Percentiles rank a stretch among this genome's conserved stretches.
Evolutionary conservation across 345 rosid genomes (phyloP).

Genomic region (Bretschneidera sinensis): DNA sequence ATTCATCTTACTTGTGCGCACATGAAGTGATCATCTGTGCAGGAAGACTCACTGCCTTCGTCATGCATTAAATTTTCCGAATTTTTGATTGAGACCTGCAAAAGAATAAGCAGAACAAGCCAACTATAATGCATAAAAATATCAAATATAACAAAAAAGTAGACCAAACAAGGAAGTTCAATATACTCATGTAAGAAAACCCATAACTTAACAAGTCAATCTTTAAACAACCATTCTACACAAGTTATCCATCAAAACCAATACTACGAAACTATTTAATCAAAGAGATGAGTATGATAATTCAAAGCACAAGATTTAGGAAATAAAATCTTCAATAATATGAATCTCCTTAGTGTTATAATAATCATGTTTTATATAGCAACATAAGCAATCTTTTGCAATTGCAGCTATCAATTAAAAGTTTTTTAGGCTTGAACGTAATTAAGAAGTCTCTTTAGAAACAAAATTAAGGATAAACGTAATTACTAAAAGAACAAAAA

Average conservation of each 20-base stretch:
- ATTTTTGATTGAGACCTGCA: conserved; percentile 10
- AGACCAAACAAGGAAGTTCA: background rate
- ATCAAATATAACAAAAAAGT: background rate
- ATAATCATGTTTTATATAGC: no score
- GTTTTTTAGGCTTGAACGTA: no score
- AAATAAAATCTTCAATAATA: no score
- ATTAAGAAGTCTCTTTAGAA: background rate
- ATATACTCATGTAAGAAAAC: background rate
- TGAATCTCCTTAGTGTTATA: no score
- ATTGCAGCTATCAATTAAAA: no score
- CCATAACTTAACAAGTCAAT: background rate
- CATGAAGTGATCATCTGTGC: conserved; percentile 24
- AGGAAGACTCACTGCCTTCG: conserved; percentile 13
- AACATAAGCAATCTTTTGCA: no score
- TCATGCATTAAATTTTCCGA: conserved; percentile 5
- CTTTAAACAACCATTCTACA: no score
- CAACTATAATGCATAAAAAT: background rate
- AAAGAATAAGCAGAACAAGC: conserved; percentile 4
- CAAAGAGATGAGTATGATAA: background rate
- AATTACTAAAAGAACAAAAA: background rate
- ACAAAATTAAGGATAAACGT: background rate
- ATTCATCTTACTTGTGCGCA: conserved; percentile 23
- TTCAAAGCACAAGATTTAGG: no score
- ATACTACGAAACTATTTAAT: background rate
- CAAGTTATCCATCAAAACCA: background rate